Conservation (phyloP, 768 basidiomycete genomes). For the Nidularia sp. region DNA sequence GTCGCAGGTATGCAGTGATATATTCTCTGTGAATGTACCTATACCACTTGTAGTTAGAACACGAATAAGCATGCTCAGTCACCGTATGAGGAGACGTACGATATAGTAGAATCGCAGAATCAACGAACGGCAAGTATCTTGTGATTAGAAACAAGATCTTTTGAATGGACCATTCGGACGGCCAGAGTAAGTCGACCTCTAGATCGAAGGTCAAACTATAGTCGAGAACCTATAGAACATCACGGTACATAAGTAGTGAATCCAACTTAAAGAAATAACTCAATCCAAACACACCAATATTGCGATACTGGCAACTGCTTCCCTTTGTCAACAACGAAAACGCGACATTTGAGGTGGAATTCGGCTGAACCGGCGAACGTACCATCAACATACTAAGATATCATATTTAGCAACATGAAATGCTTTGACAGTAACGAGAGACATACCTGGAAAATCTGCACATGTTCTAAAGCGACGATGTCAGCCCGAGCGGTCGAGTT, state of each 20-base stretch:
- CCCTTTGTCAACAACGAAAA: not conserved
- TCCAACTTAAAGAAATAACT: not conserved
- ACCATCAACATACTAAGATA: not conserved
- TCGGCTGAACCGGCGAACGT: not conserved
- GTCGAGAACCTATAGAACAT: conserved; percentile 10
- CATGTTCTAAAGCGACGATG: not conserved
- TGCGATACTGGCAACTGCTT: not conserved
- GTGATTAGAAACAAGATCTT: conserved; percentile 15
- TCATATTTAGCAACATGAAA: not conserved
- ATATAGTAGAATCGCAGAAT: conserved; percentile 13
- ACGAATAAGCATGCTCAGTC: not conserved
- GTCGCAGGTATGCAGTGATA: not conserved
- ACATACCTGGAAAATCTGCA: not conserved
- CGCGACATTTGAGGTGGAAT: not conserved
- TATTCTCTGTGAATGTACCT: not conserved
- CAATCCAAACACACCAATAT: not conserved
- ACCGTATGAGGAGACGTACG: conserved; percentile 5
- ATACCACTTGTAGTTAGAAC: conserved; percentile 7
- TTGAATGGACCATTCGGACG: conserved; percentile 6
- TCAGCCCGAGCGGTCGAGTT: not conserved
- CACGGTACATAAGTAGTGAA: not conserved
- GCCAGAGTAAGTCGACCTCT: conserved; percentile 13
- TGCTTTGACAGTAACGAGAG: not conserved
- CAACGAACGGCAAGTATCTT: conserved; percentile 13
- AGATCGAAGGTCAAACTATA: conserved; percentile 11